Conservation (phyloP, 2,329 filamentous ascomycete species). For the Alternaria brassicae region DNA sequence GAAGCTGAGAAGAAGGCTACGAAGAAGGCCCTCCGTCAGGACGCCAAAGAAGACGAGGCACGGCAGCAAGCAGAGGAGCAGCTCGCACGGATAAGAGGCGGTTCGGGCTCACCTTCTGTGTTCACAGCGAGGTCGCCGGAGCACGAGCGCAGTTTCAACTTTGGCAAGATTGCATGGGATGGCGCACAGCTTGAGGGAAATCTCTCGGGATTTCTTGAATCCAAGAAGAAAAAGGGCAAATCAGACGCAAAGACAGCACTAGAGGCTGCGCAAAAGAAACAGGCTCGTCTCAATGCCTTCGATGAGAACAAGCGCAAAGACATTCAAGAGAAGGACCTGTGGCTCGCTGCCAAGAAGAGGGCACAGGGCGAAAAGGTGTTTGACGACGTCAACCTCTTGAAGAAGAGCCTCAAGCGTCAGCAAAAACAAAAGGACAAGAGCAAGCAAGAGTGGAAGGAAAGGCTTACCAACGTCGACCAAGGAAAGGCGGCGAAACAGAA, state of each 20-base stretch:
- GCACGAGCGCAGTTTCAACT: constrained; percentile 75
- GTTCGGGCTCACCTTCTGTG: constrained; percentile 64
- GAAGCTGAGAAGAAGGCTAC: constrained; percentile 84
- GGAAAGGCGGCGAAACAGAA: constrained; percentile 59
- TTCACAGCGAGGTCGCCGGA: constrained; percentile 56
- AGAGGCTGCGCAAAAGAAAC: constrained; percentile 84
- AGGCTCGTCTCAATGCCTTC: constrained; percentile 76
- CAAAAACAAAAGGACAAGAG: constrained; percentile 90
- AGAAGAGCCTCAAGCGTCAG: constrained; percentile 94
- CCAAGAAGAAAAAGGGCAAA: constrained; percentile 79
- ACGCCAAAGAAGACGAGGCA: constrained; percentile 82
- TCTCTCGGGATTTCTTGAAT: constrained; percentile 67
- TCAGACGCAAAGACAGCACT: constrained; percentile 86
- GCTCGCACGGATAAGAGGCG: constrained; percentile 64
- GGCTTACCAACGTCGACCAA: constrained; percentile 55
- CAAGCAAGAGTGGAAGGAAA: constrained; percentile 76
- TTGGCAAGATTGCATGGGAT: constrained; percentile 92
- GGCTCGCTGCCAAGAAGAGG: constrained; percentile 88
- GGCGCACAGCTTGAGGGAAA: constrained; percentile 80
- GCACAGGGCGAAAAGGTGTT: constrained; percentile 88
- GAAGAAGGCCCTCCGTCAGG: constrained; percentile 82
- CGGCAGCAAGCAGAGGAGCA: constrained; percentile 63
- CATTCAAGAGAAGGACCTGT: constrained; percentile 90
- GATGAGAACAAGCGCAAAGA: constrained; percentile 83
- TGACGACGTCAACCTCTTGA: constrained; percentile 81